Base-by-base conservation (phyloP, 495 filamentous ascomycete genomes). In the Aspergillus avenaceus region DNA sequence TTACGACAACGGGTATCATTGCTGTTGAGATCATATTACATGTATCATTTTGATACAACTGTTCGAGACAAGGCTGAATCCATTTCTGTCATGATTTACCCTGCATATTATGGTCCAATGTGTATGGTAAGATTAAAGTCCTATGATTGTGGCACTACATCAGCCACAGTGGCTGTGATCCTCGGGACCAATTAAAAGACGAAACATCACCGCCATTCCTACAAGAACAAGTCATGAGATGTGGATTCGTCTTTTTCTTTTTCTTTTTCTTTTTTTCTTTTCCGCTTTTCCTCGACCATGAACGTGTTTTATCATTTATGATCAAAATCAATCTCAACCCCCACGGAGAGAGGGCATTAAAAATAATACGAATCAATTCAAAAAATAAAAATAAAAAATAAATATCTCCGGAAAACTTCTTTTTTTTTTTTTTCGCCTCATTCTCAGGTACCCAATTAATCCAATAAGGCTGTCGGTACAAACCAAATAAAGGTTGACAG, bases 121-220 rank as follows among this genome's bases (percentile, higher is more conserved):
- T 8, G 46, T 55, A 41, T 27, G 44, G 54, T 52, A 52, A 26
- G 21, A 34, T 21, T n/a, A n/a, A 16, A 18, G 26, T 29, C 9
- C 28, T 12, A n/a, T 12, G 45, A 26, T 9, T 44, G 45, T 27
- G 51, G 40, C 36, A 16, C 18, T 8, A 18, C 21, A n/a, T 47
- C 62, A 71, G 68, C 63, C 66, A 67, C 65, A 63, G 61, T 69
- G 66, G 60, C 68, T 59, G 66, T 69, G 56, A 55, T 38, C 2
- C 3, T 5, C 12, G 12, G 44, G n/a, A 22, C 67, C 66, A 73
- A 73, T 71, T 58, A 65, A 6, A 27, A 8, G 0, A 13, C 42
- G 47, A 8, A 21, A 19, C 40, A 68, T 72, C 69, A 72, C 69
- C 69, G 68, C 66, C 62, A 60, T 62, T 55, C 36, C 21, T 31